Conservation (phyloP, 257 asterid genomes). For the Ilex aquifolium region DNA sequence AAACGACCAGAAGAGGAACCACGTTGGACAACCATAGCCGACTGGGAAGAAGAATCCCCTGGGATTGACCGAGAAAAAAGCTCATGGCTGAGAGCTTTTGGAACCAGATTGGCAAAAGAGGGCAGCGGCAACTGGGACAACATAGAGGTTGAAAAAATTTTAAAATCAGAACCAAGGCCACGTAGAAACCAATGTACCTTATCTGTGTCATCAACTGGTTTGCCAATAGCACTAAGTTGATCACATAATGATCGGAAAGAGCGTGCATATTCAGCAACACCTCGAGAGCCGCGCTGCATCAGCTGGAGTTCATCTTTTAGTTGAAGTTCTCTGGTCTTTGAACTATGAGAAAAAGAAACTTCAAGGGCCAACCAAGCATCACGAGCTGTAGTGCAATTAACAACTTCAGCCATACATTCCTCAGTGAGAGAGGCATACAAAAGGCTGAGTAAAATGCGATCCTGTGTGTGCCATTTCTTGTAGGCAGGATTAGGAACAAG, state of each 20-base stretch:
- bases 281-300: not conserved
- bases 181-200: not conserved
- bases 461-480: not conserved
- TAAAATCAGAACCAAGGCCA: not conserved
- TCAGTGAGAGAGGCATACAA: not conserved
- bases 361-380: conserved; percentile 2
- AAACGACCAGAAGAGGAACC: not conserved
- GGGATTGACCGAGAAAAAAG: not conserved
- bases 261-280: not conserved
- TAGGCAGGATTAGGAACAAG: not conserved
- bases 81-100: not conserved
- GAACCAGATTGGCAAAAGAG: not conserved
- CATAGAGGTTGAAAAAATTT: not conserved
- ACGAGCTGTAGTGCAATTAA: not conserved
- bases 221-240: too few species aligned
- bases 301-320: not conserved
- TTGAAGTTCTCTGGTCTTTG: not conserved
- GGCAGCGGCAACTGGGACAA: not conserved
- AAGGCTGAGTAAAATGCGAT: not conserved
- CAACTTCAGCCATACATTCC: not conserved
- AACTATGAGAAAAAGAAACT: not conserved
- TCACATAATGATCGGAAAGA: not conserved
- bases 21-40: not conserved
- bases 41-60: not conserved
- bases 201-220: too few species aligned